These are phyloP conservation scores for Blastobotrys chiropterorum DNA, from an alignment of 805 yeast genomes.

Conservation along the genomic window DNA sequence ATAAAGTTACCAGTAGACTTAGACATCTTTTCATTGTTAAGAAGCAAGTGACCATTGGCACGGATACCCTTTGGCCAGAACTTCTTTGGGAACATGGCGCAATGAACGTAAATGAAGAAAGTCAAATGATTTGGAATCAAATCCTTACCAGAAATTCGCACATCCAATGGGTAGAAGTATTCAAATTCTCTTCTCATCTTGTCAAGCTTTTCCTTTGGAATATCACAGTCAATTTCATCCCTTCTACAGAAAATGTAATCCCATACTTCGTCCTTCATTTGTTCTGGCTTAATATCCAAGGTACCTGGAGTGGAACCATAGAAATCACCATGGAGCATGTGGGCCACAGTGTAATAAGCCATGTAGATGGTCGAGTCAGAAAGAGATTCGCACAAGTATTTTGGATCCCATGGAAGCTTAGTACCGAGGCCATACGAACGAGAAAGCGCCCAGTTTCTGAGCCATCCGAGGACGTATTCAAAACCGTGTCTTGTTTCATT, in stretches of 20 bases:
- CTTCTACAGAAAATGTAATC: constrained; percentile 79
- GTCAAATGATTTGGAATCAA: constrained; percentile 96
- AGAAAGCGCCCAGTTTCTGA: constrained; percentile 96
- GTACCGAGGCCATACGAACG: constrained; percentile 96
- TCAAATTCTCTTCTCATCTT: constrained; percentile 88
- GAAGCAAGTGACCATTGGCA: constrained; percentile 89
- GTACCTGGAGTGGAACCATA: constrained; percentile 74
- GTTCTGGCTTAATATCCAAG: constrained; percentile 67
- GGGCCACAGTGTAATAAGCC: constrained; percentile 87
- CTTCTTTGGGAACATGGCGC: constrained; percentile 83
- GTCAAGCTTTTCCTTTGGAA: constrained; percentile 62
- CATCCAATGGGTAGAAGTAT: constrained; percentile 93
- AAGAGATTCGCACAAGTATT: constrained; percentile 86
- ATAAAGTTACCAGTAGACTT: constrained; percentile 96
- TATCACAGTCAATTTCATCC: constrained; percentile 47
- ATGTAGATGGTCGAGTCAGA: constrained; percentile 95
- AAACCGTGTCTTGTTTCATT: constrained; percentile 86
- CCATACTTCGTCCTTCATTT: constrained; percentile 88
- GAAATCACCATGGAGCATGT: constrained; percentile 77
- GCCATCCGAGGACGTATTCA: constrained; percentile 92
- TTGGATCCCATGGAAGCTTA: constrained; percentile 92
- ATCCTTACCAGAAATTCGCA: constrained; percentile 91
- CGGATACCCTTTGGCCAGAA: constrained; percentile 94
- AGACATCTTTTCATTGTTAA: constrained; percentile 96
- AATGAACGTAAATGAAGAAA: constrained; percentile 88